Percentiles rank a stretch among this genome's conserved stretches.
Evolutionary conservation across 805 yeast genomes (phyloP).

Genomic region (Sugiyamaella mastotermitis): DNA sequence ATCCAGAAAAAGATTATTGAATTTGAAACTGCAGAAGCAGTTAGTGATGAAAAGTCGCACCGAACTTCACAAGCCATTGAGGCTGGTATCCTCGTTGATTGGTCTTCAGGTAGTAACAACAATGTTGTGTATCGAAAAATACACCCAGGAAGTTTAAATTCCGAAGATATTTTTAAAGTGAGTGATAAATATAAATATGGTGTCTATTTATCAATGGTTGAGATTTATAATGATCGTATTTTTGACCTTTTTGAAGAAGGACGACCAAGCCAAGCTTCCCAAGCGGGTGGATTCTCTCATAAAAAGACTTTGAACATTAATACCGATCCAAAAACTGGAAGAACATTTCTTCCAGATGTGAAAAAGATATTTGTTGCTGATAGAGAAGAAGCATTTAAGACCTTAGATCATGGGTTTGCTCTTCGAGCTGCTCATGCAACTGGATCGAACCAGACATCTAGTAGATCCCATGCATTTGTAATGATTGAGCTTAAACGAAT

Average conservation of each 20-base stretch:
- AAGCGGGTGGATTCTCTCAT: background rate
- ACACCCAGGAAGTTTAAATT: background rate
- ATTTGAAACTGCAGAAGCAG: constrained; percentile 18
- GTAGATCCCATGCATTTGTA: constrained; percentile 49
- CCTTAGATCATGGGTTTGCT: constrained; percentile 36
- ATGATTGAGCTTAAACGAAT: constrained; percentile 36
- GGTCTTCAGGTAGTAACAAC: constrained; percentile 10
- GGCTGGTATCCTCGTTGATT: constrained; percentile 21
- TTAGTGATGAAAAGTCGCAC: constrained; percentile 12
- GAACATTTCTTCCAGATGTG: constrained; percentile 39
- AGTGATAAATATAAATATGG: constrained; percentile 27
- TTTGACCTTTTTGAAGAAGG: constrained; percentile 33
- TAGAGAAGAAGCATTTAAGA: constrained; percentile 32
- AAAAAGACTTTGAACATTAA: constrained; percentile 17
- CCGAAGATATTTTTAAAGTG: background rate
- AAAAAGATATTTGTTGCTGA: constrained; percentile 37
- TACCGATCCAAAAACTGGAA: constrained; percentile 40
- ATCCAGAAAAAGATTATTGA: constrained; percentile 21
- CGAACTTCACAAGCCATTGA: constrained; percentile 18
- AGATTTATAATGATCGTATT: constrained; percentile 43
- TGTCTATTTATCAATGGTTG: constrained; percentile 47
- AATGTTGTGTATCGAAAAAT: too few species aligned
- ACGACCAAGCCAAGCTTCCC: background rate
- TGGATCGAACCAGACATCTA: constrained; percentile 38
- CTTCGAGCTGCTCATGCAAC: constrained; percentile 41